phyloP scores from a whole-genome alignment of 2,329 filamentous ascomycete genomes.

The Fusarium armeniacum region DNA sequence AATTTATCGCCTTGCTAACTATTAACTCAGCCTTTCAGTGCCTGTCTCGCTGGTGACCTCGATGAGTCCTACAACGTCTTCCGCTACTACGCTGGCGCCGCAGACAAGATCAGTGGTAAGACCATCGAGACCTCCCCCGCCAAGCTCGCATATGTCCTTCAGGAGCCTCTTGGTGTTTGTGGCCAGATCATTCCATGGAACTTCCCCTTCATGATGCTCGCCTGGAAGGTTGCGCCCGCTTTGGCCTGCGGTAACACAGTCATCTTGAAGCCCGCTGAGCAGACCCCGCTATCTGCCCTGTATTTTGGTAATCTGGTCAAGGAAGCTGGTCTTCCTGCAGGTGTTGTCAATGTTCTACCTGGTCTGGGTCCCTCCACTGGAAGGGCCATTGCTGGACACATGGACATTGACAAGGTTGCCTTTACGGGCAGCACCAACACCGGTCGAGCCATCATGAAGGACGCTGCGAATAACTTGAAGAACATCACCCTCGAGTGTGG shows the following conservation, averaged over 20 bases:
- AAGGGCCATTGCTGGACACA: constrained; percentile 72
- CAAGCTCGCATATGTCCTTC: constrained; percentile 77
- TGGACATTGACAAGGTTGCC: constrained; percentile 76
- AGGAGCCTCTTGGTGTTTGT: constrained; percentile 77
- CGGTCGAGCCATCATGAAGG: constrained; percentile 77
- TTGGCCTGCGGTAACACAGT: constrained; percentile 71
- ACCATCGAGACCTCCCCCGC: constrained; percentile 74
- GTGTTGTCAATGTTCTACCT: constrained; percentile 79
- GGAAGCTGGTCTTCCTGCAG: constrained; percentile 79
- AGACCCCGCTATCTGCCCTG: constrained; percentile 70
- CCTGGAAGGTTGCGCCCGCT: constrained; percentile 78
- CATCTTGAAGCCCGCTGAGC: constrained; percentile 71
- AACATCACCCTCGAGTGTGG: constrained; percentile 71
- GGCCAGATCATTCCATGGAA: constrained; percentile 73
- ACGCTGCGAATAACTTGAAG: constrained; percentile 70
- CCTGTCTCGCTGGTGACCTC: constrained; percentile 70
- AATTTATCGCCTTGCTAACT: neutral
- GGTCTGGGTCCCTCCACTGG: constrained; percentile 75
- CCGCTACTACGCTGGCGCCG: constrained; percentile 78
- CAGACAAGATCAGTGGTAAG: constrained; percentile 77
- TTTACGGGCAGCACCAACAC: constrained; percentile 79
- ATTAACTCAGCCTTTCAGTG: constrained; percentile 33
- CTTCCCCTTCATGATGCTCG: constrained; percentile 61
- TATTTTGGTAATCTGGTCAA: constrained; percentile 74
- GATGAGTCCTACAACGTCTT: constrained; percentile 58